Conservation (phyloP, 1,139 yeast species). For the Pichia sp. region DNA sequence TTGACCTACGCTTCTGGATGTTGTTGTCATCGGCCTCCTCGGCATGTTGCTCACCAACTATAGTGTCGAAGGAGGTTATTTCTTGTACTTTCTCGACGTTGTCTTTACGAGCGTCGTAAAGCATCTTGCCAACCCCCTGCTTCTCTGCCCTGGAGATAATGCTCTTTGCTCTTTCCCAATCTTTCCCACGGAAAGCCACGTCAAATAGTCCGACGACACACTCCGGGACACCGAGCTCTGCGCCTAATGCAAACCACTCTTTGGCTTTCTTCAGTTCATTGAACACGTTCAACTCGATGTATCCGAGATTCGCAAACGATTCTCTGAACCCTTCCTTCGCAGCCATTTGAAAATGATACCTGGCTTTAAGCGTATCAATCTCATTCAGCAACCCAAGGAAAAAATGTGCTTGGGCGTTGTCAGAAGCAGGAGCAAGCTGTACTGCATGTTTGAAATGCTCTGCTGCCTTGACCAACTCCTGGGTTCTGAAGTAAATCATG, state of each 20-base stretch:
- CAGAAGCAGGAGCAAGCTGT: constrained; percentile 53
- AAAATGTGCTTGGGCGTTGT: constrained; percentile 65
- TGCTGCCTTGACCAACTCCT: constrained; percentile 51
- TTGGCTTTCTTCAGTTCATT: constrained; percentile 50
- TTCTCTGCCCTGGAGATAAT: constrained; percentile 15
- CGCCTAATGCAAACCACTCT: constrained; percentile 84
- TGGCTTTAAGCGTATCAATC: constrained; percentile 52
- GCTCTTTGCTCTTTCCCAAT: constrained; percentile 25
- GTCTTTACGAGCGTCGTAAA: constrained; percentile 8
- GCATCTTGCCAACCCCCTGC: constrained; percentile 7
- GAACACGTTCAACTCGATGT: constrained; percentile 67
- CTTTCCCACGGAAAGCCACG: constrained; percentile 28
- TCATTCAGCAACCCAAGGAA: constrained; percentile 69
- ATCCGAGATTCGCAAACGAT: constrained; percentile 72
- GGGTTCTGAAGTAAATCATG: constrained; percentile 51
- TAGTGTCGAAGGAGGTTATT: not conserved
- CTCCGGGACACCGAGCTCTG: constrained; percentile 56
- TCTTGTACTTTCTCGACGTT: constrained; percentile 8
- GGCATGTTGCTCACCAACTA: not conserved
- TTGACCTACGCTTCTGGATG: constrained; percentile 9
- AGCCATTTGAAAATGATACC: constrained; percentile 68
- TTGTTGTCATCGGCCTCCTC: not conserved
- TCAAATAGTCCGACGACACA: constrained; percentile 79
- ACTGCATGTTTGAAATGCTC: constrained; percentile 59
- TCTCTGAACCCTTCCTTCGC: constrained; percentile 76